These are phyloP conservation scores for Colletotrichum nymphaeae DNA, from an alignment of 2,329 filamentous ascomycete species.

Conservation along the genomic window DNA sequence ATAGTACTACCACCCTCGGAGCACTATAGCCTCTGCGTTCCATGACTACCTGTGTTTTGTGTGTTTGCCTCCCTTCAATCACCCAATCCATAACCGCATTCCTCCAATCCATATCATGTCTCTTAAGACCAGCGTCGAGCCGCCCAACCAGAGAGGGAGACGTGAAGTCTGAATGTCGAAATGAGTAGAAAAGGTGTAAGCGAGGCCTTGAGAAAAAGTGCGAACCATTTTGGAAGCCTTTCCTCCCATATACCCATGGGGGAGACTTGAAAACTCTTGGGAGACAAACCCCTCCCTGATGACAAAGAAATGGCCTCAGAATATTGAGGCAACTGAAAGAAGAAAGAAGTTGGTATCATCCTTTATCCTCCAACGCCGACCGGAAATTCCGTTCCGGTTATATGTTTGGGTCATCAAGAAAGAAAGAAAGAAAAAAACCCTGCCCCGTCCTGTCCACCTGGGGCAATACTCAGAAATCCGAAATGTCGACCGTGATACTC, in stretches of 20 bases:
- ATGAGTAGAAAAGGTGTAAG: background rate
- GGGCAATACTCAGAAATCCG: background rate
- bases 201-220: background rate
- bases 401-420: constrained; percentile 14
- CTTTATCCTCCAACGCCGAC: constrained; percentile 30
- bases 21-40: constrained; percentile 4
- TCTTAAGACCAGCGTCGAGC: constrained; percentile 23
- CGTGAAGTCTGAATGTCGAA: background rate
- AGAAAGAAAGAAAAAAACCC: constrained; percentile 5
- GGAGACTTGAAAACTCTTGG: background rate
- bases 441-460: constrained; percentile 1
- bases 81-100: background rate
- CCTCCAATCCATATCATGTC: background rate
- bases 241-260: background rate
- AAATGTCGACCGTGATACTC: constrained; percentile 21
- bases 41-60: background rate
- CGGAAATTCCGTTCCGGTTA: constrained; percentile 31
- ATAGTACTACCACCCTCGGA: constrained; percentile 4
- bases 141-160: constrained; percentile 7
- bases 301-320: constrained; percentile 13
- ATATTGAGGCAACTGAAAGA: constrained; percentile 31
- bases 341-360: constrained; percentile 35
- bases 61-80: background rate
- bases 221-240: background rate
- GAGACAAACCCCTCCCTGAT: background rate